Base-by-base conservation (phyloP, 129 eudicot genomes). In the Pittosporum tobira region DNA sequence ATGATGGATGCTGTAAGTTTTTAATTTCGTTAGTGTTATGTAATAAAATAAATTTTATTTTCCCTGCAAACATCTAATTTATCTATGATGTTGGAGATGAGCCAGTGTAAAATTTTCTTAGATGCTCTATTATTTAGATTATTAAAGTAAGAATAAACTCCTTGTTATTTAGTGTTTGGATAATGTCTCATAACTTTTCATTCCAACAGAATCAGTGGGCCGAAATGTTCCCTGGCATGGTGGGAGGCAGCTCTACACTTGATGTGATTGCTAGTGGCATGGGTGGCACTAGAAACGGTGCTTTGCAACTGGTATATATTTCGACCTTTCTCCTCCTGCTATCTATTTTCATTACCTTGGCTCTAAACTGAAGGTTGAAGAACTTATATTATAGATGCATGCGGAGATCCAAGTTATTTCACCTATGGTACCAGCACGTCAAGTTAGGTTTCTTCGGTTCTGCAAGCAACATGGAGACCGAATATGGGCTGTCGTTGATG, bases 401-500 rank as follows among this genome's bases (percentile, higher is more conserved):
- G 90, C 87, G 3, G 96, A 88, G 78, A 72, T 88, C 45, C 87
- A 81, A 64, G 58, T 79, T 57, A 76, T 85, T 48, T 84, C 96
- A 2, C 81, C 94, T 31, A 43, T 84, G 63, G 87, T 88, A 29
- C 85, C 94, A 0, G 67, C 75, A 57, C 83, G 96, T 36, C 81
- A 75, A 71, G 76, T 70, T 55, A 72, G 76, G 59, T 84, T 88
- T 57, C 65, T 88, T 45, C 81, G 96, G 20, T 88, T 81, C 70
- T 79, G 91, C 69, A 81, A 87, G 73, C 87, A 84, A 44, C 85
- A 79, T 28, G 84, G 75, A 2, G 91, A 84, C 44, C 84, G 84
- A 16, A 54, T 79, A 23, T 88, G 96, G 96, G 91, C 83, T 18
- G 82, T 88, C 26, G 96, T 88, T 18, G 96, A 88, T 40, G 73